A percentile compares a stretch with the other conserved stretches of the same genome.
These are phyloP conservation scores for Rhodotorula sp. DNA, from an alignment of 1,284 basidiomycete species.

Conservation along the genomic window DNA sequence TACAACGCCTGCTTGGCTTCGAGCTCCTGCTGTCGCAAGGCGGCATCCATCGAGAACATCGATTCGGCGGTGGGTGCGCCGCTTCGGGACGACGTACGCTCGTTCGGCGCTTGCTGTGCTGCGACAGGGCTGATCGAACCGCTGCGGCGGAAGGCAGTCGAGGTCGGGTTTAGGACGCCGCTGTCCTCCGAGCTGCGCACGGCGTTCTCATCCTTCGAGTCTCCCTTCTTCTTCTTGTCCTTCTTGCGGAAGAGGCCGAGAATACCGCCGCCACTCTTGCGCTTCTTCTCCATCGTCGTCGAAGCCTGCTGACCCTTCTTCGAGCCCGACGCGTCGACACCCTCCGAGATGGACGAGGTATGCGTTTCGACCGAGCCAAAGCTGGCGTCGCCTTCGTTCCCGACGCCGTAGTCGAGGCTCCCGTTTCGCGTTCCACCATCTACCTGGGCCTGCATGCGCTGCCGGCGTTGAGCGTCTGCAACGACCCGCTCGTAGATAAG, in stretches of 20 bases:
- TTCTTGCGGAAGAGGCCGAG: slow-evolving; percentile 68
- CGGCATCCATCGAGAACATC: slow-evolving; percentile 45
- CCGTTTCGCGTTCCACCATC: background rate
- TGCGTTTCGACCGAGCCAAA: slow-evolving; percentile 27
- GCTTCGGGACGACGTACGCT: slow-evolving; percentile 1
- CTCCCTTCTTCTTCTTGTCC: slow-evolving; percentile 67
- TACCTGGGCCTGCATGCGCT: background rate
- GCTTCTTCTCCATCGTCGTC: slow-evolving; percentile 56
- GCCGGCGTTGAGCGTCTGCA: slow-evolving; percentile 6
- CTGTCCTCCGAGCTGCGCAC: slow-evolving; percentile 34
- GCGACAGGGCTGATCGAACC: slow-evolving; percentile 4
- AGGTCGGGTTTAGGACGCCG: slow-evolving; percentile 1
- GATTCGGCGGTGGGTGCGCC: slow-evolving; percentile 36
- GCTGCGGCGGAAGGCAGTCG: background rate
- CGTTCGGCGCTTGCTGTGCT: slow-evolving; percentile 15
- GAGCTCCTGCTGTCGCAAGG: slow-evolving; percentile 71
- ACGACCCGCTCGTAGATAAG: slow-evolving; percentile 22
- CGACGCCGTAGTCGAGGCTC: background rate
- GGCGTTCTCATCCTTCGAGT: background rate
- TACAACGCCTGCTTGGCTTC: slow-evolving; percentile 87
- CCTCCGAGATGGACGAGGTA: slow-evolving; percentile 10
- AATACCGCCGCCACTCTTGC: slow-evolving; percentile 65
- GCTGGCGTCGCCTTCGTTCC: slow-evolving; percentile 22
- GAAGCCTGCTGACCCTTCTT: slow-evolving; percentile 7
- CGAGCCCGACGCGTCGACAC: background rate